Base-by-base conservation (phyloP, 83 land plant genomes). In the Diphasiastrum complanatum region DNA sequence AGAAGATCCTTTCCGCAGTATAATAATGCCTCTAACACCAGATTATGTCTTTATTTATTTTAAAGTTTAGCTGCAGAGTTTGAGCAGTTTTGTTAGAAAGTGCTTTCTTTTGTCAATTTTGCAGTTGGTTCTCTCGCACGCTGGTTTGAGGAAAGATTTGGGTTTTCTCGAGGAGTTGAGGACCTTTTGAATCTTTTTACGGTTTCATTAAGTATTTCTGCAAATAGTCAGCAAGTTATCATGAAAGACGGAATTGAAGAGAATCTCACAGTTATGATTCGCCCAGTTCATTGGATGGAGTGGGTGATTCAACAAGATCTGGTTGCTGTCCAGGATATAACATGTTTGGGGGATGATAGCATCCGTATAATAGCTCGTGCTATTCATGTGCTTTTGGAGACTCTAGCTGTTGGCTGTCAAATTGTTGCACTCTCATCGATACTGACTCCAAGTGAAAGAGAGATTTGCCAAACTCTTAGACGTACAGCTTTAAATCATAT, bases 241-340 rank as follows among this genome's bases (percentile, higher is more conserved):
- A 16, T 8, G 8, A 40, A 8, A 16, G 43, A 40, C 8, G 16
- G 43, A 8, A 40, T 40, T 40, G 16, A 8, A 8, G 43, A 16
- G 22, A 24, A 12, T 11, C 25, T 50, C 22, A 50, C 12, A 19
- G 14, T 19, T 3, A 49, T 77, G 22, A 32, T 45, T 4, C 51
- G 68, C 26, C 62, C 68, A 24, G 41, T 77, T 22, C 60, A 72
- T n/a, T 77, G 80, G 80, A 69, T 55, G 63, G 72, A 63, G 35
- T 77, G 80, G 80, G 80, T 64, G 51, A 30, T 77, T 67, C 29
- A 40, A 20, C 40, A 45, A 50, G 45, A 51, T 40, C 33, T 77
- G 4, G 34, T 68, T 33, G 54, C 62, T 31, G 28, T 67, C 32
- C 26, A 67, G 2, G 56, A 72, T 6, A 31, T 25, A 27, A 25